Evolutionary conservation across 169 alveolate genomes (phyloP).

Genomic region (Eimeria sp.): DNA sequence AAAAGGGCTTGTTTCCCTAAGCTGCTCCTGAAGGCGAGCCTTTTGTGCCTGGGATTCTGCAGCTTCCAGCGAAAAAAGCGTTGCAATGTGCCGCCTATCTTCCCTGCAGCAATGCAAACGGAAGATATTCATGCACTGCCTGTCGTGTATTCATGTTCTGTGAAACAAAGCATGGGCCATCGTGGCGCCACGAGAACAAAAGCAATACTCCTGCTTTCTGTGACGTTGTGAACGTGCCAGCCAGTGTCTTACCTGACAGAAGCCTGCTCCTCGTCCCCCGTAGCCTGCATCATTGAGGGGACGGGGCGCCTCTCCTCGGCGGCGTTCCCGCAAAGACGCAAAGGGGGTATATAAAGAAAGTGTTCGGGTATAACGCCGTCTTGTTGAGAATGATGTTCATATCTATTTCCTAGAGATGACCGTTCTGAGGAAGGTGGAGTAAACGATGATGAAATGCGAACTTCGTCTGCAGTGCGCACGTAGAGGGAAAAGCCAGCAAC

Average conservation of each 20-base stretch:
- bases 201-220: neutral
- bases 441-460: neutral
- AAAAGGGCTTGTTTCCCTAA: slow-evolving; percentile 43
- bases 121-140: neutral
- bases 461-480: neutral
- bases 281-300: slow-evolving; percentile 2
- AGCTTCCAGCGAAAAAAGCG: slow-evolving; percentile 61
- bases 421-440: neutral
- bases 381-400: neutral
- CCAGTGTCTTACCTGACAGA: slow-evolving; percentile 46
- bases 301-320: slow-evolving; percentile 37
- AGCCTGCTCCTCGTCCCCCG: slow-evolving; percentile 28
- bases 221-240: neutral
- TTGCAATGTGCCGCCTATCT: slow-evolving; percentile 59
- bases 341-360: slow-evolving; percentile 47
- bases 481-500: neutral
- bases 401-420: neutral
- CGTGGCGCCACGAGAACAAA: neutral
- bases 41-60: slow-evolving; percentile 59
- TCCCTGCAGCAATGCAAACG: neutral
- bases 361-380: slow-evolving; percentile 59
- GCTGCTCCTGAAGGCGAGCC: slow-evolving; percentile 72
- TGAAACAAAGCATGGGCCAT: neutral
- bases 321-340: slow-evolving; percentile 9
- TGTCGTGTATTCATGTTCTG: neutral